phyloP scores from a whole-genome alignment of 225 moss, liverwort and hornwort genomes.

The Sphagnum contortum region DNA sequence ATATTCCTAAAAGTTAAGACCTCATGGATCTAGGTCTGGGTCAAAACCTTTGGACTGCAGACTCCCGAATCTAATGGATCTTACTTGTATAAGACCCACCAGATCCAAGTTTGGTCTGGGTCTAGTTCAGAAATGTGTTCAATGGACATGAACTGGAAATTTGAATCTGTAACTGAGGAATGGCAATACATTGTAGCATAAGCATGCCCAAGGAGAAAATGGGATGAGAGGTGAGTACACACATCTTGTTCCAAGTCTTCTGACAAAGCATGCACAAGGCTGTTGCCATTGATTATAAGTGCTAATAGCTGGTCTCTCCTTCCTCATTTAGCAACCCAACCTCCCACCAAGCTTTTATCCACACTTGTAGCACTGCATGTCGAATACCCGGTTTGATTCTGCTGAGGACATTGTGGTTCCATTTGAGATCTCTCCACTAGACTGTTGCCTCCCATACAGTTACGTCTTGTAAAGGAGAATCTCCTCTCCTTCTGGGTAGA shows the following conservation, averaged over 20 bases:
- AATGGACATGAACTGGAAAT: too few species aligned
- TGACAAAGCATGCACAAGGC: conserved; percentile 43
- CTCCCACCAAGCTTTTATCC: not conserved
- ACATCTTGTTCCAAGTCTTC: conserved; percentile 51
- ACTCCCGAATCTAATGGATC: too few species aligned
- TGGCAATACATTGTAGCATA: too few species aligned
- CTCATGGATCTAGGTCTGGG: too few species aligned
- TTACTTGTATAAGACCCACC: too few species aligned
- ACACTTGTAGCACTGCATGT: conserved; percentile 5
- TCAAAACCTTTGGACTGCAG: too few species aligned
- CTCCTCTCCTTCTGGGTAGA: conserved; percentile 7
- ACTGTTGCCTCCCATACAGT: conserved; percentile 13
- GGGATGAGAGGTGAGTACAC: not conserved
- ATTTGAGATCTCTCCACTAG: conserved; percentile 7
- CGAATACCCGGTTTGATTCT: not conserved
- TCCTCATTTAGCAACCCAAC: conserved; percentile 4
- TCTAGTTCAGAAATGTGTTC: too few species aligned
- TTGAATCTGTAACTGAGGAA: too few species aligned
- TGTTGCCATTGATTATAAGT: conserved; percentile 52
- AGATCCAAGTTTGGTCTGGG: too few species aligned
- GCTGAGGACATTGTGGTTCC: conserved; percentile 7
- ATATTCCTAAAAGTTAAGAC: too few species aligned
- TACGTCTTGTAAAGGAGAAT: conserved; percentile 10
- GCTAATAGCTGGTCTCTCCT: conserved; percentile 18
- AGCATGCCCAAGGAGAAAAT: not conserved